Base-by-base conservation (phyloP, 148 eudicot genomes). In the Camellia granthamiana region DNA sequence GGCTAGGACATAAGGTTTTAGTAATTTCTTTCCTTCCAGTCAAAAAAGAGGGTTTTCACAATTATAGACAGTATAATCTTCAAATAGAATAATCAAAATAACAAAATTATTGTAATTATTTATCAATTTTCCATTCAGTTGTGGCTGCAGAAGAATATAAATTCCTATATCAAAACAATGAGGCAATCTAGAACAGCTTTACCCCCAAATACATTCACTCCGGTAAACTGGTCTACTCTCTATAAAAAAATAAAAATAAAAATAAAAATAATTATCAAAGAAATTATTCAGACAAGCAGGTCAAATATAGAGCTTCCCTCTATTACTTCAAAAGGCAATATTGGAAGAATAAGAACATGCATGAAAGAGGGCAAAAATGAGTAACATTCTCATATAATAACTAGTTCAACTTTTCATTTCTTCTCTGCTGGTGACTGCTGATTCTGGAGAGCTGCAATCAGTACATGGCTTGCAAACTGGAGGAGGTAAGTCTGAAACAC, bases 401-500 rank as follows among this genome's bases (percentile, higher is more conserved):
- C 55, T 79, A 73, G 79, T 63, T 77, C 62, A 82, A 72, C 21
- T 60, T 81, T 79, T 85, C 83, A 84, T 80, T 88, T 87, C 85
- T 90, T 83, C 61, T 83, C 76, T 9, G 75, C 76, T 9, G 75
- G 80, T 68, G 13, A 64, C 70, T 67, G 74, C 88, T 63, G 91
- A 42, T 79, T 77, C 82, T 63, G 86, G 90, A 77, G 88, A 80
- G 11, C n/a, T 80, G 79, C 84, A 81, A 77, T 58, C 72, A 19
- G 85, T 83, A 85, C 97, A 93, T 16, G 93, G 60, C 74, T 82
- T 81, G 69, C 88, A 85, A 84, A 85, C 87, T 21, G 89, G 81
- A 74, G 91, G 78, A 62, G 90, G 62, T 6, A 79, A 46, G 23
- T 90, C 93, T 18, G 91, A 86, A 51, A 93, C 81, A 58, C 79